Base-by-base conservation (phyloP, 352 stramenopile genomes). In the Pythium pyrilobum region DNA sequence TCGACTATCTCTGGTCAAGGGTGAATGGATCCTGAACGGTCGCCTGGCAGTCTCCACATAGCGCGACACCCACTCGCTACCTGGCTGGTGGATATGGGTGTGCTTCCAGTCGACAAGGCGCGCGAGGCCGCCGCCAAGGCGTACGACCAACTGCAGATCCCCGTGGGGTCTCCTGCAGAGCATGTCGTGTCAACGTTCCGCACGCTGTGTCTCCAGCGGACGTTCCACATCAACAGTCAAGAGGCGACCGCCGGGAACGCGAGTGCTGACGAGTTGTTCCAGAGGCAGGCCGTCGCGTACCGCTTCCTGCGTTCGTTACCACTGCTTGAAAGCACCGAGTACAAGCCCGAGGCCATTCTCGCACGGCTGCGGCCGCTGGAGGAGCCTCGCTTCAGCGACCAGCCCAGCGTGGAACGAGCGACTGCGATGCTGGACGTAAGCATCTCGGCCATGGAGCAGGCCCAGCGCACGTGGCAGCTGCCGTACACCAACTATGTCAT, bases 401-500 rank as follows among this genome's bases (percentile, higher is more conserved):
- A 31, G 11, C 32, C 50, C 1, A 51, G 34, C 15, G 68, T 66
- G 13, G 58, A 74, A 36, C 75, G 73, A 7, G 78, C 78, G 11
- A 77, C 73, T 52, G 67, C 69, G 4, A 79, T 87, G 70, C 52
- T 89, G 24, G 78, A 89, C 55, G 62, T 87, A 36, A 69, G 54
- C 23, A 82, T 87, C 43, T 50, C 62, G 12, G 74, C 67, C 20
- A 83, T 89, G 74, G 78, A 87, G 56, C 69, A 77, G 20, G 71
- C 78, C 1, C 78, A 89, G 60, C 63, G 69, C 39, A 46, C 60
- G 2, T 75, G 70, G 34, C 52, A 66, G 5, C 65, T 87, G 16
- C 78, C 78, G n/a, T 85, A 89, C 60, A 82, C 75, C 21, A 87
- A 82, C 62, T 89, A 86, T 43, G 78, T 89, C 11, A 53, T 89